A percentile compares a stretch with the other conserved stretches of the same genome.
These are phyloP conservation scores for Talaromyces proteolyticus DNA, from an alignment of 495 filamentous ascomycete species.

Conservation along the genomic window DNA sequence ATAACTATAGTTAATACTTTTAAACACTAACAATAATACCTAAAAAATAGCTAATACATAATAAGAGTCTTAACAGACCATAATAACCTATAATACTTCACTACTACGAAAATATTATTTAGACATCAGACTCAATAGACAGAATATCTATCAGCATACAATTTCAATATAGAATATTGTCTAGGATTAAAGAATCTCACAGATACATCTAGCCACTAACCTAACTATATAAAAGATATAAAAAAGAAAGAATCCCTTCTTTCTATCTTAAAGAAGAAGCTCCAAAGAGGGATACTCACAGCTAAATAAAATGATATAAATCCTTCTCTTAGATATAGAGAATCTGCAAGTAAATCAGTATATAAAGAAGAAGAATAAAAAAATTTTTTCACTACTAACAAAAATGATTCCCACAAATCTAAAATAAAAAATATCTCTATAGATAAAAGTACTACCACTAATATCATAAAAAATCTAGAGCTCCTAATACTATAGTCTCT, in stretches of 20 bases:
- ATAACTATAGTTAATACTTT: background rate
- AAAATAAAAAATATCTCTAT: background rate
- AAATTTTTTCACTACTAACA: background rate
- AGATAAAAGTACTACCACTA: background rate
- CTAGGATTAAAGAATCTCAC: too few species aligned
- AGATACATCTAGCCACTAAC: too few species aligned
- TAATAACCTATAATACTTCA: background rate
- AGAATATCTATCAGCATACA: too few species aligned
- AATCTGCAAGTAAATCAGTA: too few species aligned
- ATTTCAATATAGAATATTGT: too few species aligned
- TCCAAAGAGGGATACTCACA: too few species aligned
- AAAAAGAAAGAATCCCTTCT: too few species aligned
- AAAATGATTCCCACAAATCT: background rate
- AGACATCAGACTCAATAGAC: background rate
- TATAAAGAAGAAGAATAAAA: background rate
- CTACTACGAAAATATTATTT: background rate
- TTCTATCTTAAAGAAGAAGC: too few species aligned
- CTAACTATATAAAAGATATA: too few species aligned
- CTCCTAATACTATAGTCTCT: background rate
- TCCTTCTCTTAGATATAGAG: too few species aligned
- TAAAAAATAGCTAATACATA: background rate
- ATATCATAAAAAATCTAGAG: background rate
- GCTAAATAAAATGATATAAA: too few species aligned
- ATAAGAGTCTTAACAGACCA: background rate
- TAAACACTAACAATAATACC: background rate